Evolutionary conservation across 164 flowering plant species (phyloP).

Genomic region (Dillenia turbinata): DNA sequence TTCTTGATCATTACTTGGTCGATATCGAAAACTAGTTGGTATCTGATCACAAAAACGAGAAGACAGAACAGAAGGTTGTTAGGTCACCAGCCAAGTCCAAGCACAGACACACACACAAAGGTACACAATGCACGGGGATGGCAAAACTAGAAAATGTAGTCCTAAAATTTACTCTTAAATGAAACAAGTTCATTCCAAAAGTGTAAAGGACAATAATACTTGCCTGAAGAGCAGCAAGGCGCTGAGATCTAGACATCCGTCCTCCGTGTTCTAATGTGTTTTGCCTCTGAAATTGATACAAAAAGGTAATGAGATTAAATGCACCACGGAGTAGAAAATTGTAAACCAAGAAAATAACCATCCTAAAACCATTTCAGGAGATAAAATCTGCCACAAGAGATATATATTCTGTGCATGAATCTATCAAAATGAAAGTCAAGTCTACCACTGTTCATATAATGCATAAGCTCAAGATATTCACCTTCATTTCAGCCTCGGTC

Average conservation of each 20-base stretch:
- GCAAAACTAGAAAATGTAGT: not conserved
- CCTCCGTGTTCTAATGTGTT: conserved; percentile 87
- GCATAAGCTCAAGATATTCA: conserved; percentile 13
- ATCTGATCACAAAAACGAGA: conserved; percentile 36
- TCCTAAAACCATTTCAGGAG: not conserved
- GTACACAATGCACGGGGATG: not conserved
- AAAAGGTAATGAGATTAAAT: conserved; percentile 1
- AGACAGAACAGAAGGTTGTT: not conserved
- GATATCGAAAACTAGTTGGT: conserved; percentile 81
- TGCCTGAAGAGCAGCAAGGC: conserved; percentile 90
- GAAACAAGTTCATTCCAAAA: too few species aligned
- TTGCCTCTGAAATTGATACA: conserved; percentile 59
- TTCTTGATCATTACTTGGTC: conserved; percentile 53
- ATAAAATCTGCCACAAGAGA: not conserved
- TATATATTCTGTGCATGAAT: not conserved
- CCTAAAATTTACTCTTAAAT: not conserved
- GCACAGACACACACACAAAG: not conserved
- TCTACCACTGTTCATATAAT: too few species aligned
- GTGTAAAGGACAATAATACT: conserved; percentile 6
- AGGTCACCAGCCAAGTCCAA: conserved; percentile 6
- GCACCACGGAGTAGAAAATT: not conserved
- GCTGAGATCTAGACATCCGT: conserved; percentile 83
- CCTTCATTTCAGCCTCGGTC: conserved; percentile 92
- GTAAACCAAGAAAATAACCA: not conserved
- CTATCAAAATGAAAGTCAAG: not conserved